These are phyloP conservation scores for Globisporangium acanthophoron DNA, from an alignment of 352 stramenopile genomes.

Conservation along the genomic window DNA sequence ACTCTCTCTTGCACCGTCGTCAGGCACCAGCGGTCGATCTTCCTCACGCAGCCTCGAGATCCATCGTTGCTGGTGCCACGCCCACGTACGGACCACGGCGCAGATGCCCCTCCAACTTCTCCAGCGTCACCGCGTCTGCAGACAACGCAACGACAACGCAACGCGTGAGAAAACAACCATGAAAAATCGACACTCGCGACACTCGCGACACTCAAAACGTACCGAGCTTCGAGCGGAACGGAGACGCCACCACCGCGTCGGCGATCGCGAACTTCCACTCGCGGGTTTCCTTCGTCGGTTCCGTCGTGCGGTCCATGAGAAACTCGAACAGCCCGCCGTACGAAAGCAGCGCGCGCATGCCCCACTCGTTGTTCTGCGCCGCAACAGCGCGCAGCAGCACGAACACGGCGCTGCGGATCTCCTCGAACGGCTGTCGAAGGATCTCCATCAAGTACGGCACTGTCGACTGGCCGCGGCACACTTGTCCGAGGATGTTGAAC, in stretches of 20 bases:
- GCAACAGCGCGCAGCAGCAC: conserved; percentile 72
- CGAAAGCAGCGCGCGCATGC: conserved; percentile 48
- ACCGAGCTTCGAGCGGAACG: conserved; percentile 55
- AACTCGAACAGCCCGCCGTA: conserved; percentile 87
- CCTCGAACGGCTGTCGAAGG: conserved; percentile 82
- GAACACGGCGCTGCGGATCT: conserved; percentile 73
- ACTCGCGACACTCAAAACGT: conserved; percentile 8
- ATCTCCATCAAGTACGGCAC: conserved; percentile 67
- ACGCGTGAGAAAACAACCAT: background rate
- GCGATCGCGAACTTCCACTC: conserved; percentile 88
- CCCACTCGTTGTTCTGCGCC: conserved; percentile 76
- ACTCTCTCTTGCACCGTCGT: background rate
- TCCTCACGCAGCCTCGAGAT: conserved; percentile 54
- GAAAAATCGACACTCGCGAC: background rate
- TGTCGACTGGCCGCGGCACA: conserved; percentile 44
- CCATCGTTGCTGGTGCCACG: conserved; percentile 35
- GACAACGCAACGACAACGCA: background rate
- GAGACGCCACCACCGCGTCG: conserved; percentile 69
- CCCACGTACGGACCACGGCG: conserved; percentile 61
- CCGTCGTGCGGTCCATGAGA: conserved; percentile 70
- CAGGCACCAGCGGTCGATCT: background rate
- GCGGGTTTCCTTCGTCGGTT: conserved; percentile 77
- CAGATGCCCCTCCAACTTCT: conserved; percentile 55
- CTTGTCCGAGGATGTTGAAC: conserved; percentile 55
- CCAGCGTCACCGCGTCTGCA: conserved; percentile 39